Conservation (phyloP, 352 stramenopile species). For the Phytophthora multivora region DNA sequence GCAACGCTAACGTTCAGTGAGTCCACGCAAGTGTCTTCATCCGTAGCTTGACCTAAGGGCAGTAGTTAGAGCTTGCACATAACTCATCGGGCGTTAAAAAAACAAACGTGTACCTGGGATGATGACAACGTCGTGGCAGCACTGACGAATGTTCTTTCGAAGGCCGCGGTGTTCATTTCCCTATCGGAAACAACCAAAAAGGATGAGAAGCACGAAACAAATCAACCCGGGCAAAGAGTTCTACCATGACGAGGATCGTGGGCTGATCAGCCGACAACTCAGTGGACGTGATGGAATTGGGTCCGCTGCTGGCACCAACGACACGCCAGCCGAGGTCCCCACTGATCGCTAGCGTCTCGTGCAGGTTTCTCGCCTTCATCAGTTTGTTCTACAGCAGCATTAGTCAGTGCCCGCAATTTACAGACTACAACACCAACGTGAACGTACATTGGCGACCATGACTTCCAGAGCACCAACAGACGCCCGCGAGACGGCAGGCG, state of each 20-base stretch:
- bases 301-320: slow-evolving; percentile 71
- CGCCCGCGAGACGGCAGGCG: slow-evolving; percentile 71
- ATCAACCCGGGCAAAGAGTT: too few relatives aligned
- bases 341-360: slow-evolving; percentile 68
- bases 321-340: slow-evolving; percentile 74
- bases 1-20: slow-evolving; percentile 86
- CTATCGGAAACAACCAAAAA: slow-evolving; percentile 23
- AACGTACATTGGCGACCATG: slow-evolving; percentile 69
- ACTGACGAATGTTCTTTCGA: slow-evolving; percentile 72
- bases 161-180: slow-evolving; percentile 82
- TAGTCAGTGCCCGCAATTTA: not conserved
- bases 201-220: not conserved
- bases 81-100: slow-evolving; percentile 3
- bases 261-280: slow-evolving; percentile 51
- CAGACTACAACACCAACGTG: not conserved
- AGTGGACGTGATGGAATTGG: slow-evolving; percentile 70
- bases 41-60: slow-evolving; percentile 44
- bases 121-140: slow-evolving; percentile 73
- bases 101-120: slow-evolving; percentile 52
- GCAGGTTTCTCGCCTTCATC: slow-evolving; percentile 69
- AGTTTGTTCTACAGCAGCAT: slow-evolving; percentile 52
- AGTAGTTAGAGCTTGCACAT: slow-evolving; percentile 5
- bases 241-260: slow-evolving; percentile 86
- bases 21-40: slow-evolving; percentile 72
- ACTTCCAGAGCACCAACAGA: slow-evolving; percentile 80